Percentiles rank a stretch among this genome's conserved stretches.
These are phyloP conservation scores for Trametes sp. DNA, from an alignment of 1,284 basidiomycete species.

Conservation along the genomic window DNA sequence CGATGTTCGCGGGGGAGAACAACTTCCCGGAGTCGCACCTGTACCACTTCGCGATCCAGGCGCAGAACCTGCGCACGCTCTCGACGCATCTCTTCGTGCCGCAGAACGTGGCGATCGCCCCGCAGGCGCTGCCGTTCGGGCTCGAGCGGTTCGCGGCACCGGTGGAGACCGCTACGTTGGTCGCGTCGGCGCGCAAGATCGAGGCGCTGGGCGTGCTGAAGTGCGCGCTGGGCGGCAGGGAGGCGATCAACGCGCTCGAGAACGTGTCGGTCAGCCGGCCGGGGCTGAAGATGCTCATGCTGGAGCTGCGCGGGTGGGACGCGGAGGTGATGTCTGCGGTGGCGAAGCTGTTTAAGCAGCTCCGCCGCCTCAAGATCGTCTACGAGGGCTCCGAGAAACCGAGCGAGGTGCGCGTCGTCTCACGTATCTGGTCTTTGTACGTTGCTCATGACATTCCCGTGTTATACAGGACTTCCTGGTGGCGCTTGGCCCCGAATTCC, in stretches of 20 bases:
- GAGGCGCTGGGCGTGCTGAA: slow-evolving; percentile 38
- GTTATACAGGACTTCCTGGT: slow-evolving; percentile 36
- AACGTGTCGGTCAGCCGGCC: slow-evolving; percentile 26
- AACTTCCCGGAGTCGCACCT: slow-evolving; percentile 38
- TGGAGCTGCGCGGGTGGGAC: slow-evolving; percentile 41
- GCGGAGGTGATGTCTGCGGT: slow-evolving; percentile 41
- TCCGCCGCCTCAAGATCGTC: slow-evolving; percentile 39
- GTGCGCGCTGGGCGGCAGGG: slow-evolving; percentile 31
- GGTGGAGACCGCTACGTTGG: slow-evolving; percentile 32
- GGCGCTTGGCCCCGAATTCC: slow-evolving; percentile 40
- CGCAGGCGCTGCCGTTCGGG: slow-evolving; percentile 37
- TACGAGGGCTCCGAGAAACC: slow-evolving; percentile 34
- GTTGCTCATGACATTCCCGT: background rate
- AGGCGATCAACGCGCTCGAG: slow-evolving; percentile 36
- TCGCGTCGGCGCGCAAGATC: slow-evolving; percentile 31
- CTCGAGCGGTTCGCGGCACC: slow-evolving; percentile 40
- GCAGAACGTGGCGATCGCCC: slow-evolving; percentile 33
- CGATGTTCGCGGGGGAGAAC: slow-evolving; percentile 28
- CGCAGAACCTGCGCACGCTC: slow-evolving; percentile 34
- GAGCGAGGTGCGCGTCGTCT: slow-evolving; percentile 34
- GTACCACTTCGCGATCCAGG: slow-evolving; percentile 37
- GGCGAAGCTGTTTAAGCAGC: slow-evolving; percentile 35
- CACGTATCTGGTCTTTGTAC: background rate
- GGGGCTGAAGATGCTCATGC: slow-evolving; percentile 37
- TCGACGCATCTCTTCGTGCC: slow-evolving; percentile 37